phyloP scores from a whole-genome alignment of 1,284 basidiomycete species.

The Porodaedalea pini region DNA sequence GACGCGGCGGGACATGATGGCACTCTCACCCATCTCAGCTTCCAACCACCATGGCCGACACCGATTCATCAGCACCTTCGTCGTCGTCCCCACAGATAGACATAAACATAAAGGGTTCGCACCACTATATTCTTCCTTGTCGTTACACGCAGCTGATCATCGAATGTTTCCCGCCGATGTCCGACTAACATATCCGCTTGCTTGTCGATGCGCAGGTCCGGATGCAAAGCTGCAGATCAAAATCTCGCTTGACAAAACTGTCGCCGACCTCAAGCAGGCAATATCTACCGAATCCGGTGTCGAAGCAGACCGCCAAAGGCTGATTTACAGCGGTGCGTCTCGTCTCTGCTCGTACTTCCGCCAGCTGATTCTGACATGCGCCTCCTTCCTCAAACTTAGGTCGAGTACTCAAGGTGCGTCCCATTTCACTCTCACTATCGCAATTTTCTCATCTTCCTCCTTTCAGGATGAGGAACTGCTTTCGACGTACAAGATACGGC shows the following conservation, averaged over 20 bases:
- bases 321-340: slow-evolving; percentile 83
- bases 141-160: neutral
- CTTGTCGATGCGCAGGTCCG: slow-evolving; percentile 50
- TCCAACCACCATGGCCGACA: slow-evolving; percentile 9
- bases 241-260: slow-evolving; percentile 75
- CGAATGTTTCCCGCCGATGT: neutral
- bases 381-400: slow-evolving; percentile 36
- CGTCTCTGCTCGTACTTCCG: neutral
- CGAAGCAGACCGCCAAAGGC: slow-evolving; percentile 76
- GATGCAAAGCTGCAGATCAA: slow-evolving; percentile 86
- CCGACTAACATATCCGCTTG: too few species aligned
- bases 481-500: slow-evolving; percentile 84
- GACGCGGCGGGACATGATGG: neutral
- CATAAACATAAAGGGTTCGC: slow-evolving; percentile 71
- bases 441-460: slow-evolving; percentile 5
- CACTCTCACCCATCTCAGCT: neutral
- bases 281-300: slow-evolving; percentile 83
- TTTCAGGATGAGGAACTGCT: slow-evolving; percentile 78
- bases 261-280: slow-evolving; percentile 80
- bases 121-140: neutral
- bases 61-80: slow-evolving; percentile 33
- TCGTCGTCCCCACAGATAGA: slow-evolving; percentile 50
- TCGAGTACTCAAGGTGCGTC: slow-evolving; percentile 64
- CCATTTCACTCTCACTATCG: neutral
- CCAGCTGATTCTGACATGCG: slow-evolving; percentile 7